phyloP scores from a whole-genome alignment of 2,329 filamentous ascomycete genomes.

The Mycosphaerella sp. region DNA sequence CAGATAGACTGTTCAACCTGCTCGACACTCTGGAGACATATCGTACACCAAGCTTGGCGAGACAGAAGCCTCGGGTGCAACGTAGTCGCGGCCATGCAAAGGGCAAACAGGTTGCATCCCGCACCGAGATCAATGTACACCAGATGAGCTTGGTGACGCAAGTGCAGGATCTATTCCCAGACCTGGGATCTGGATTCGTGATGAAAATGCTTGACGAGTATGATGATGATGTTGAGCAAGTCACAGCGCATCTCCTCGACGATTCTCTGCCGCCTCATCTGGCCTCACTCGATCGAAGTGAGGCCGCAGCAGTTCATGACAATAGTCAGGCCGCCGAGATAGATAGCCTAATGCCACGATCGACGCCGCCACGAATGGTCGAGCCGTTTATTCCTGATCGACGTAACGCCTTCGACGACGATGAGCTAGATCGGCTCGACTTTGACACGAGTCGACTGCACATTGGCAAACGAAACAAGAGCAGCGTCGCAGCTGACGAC shows the following conservation, averaged over 20 bases:
- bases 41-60: conserved; percentile 49
- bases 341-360: conserved; percentile 49
- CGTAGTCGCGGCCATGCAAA: conserved; percentile 67
- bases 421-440: conserved; percentile 68
- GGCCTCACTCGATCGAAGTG: conserved; percentile 55
- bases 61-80: conserved; percentile 48
- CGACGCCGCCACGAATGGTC: conserved; percentile 46
- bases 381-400: conserved; percentile 47
- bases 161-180: conserved; percentile 88
- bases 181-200: conserved; percentile 77
- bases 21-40: conserved; percentile 56
- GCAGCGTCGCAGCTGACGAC: conserved; percentile 48
- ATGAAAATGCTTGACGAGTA: conserved; percentile 75
- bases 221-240: conserved; percentile 66
- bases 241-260: conserved; percentile 76
- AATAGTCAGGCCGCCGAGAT: conserved; percentile 21
- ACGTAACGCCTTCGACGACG: conserved; percentile 72
- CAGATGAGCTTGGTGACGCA: conserved; percentile 78
- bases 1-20: conserved; percentile 54
- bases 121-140: conserved; percentile 63
- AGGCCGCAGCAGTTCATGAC: conserved; percentile 50
- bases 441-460: conserved; percentile 64
- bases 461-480: conserved; percentile 62
- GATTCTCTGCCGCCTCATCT: conserved; percentile 67
- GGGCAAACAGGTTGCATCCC: conserved; percentile 35